These are phyloP conservation scores for Hypoxylon sp. DNA, from an alignment of 2,329 filamentous ascomycete species.

Conservation along the genomic window DNA sequence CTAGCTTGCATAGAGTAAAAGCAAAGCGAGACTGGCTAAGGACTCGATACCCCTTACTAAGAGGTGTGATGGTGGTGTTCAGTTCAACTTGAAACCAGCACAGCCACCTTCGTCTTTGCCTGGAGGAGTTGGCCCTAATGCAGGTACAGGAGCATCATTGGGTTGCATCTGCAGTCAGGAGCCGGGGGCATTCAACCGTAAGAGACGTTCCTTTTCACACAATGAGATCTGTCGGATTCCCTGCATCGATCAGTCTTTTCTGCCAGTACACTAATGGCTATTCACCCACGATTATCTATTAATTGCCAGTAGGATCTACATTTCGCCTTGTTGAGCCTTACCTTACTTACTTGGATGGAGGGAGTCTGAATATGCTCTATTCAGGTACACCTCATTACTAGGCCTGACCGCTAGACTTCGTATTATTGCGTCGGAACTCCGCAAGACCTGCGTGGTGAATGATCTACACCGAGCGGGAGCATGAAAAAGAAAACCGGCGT, in stretches of 20 bases:
- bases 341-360: constrained; percentile 6
- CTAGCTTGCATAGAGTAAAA: constrained; percentile 26
- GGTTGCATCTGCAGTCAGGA: constrained; percentile 34
- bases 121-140: constrained; percentile 45
- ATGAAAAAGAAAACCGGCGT: constrained; percentile 27
- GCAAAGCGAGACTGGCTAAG: constrained; percentile 35
- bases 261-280: constrained; percentile 24
- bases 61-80: constrained; percentile 37
- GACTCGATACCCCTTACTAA: constrained; percentile 25
- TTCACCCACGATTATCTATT: constrained; percentile 7
- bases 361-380: neutral
- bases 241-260: constrained; percentile 35
- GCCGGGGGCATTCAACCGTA: constrained; percentile 30
- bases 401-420: constrained; percentile 1
- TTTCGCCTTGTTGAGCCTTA: constrained; percentile 20
- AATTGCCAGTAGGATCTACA: constrained; percentile 26
- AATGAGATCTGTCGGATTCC: constrained; percentile 29
- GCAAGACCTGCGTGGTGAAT: constrained; percentile 7
- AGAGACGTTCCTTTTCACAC: constrained; percentile 21
- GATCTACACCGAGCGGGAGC: constrained; percentile 6
- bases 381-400: neutral
- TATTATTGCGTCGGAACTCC: constrained; percentile 16
- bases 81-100: constrained; percentile 51
- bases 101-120: constrained; percentile 46
- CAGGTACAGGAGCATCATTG: constrained; percentile 47